phyloP scores from a whole-genome alignment of 192 early-diverging fungal species.

The Glomus cerebriforme region DNA sequence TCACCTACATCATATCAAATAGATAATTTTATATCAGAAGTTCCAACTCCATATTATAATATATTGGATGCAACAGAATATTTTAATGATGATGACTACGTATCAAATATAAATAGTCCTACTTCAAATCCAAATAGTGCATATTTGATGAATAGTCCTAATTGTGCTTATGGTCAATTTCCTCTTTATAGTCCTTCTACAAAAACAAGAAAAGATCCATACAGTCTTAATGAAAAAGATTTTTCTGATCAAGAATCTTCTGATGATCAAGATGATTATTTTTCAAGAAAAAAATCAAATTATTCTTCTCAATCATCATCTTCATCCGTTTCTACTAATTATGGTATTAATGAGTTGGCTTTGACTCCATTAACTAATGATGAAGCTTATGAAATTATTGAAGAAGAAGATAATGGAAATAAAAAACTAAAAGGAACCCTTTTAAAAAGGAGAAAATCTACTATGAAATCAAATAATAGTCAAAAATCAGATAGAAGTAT shows the following conservation, averaged over 20 bases:
- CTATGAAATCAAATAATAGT: not conserved
- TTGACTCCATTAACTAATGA: not conserved
- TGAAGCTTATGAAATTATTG: not conserved
- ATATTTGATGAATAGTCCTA: not conserved
- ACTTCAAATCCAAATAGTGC: not conserved
- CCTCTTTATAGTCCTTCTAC: not conserved
- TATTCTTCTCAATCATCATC: not conserved
- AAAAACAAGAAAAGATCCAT: not conserved
- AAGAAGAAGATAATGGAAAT: not conserved
- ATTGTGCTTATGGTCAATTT: not conserved
- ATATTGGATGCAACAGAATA: not conserved
- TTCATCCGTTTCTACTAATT: not conserved
- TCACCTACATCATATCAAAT: not conserved
- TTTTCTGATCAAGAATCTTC: not conserved
- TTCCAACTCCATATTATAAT: not conserved
- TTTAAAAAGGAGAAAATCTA: not conserved
- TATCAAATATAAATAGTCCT: not conserved
- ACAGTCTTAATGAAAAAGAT: not conserved
- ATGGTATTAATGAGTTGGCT: not conserved
- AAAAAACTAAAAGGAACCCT: not conserved
- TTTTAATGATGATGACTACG: not conserved
- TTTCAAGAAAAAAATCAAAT: not conserved
- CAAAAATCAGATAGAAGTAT: not conserved
- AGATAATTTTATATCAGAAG: not conserved
- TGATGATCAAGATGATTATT: not conserved